Percentiles rank a stretch among this genome's conserved stretches.
Conservation (phyloP, 345 rosid species). For the Syzygium jambos region DNA sequence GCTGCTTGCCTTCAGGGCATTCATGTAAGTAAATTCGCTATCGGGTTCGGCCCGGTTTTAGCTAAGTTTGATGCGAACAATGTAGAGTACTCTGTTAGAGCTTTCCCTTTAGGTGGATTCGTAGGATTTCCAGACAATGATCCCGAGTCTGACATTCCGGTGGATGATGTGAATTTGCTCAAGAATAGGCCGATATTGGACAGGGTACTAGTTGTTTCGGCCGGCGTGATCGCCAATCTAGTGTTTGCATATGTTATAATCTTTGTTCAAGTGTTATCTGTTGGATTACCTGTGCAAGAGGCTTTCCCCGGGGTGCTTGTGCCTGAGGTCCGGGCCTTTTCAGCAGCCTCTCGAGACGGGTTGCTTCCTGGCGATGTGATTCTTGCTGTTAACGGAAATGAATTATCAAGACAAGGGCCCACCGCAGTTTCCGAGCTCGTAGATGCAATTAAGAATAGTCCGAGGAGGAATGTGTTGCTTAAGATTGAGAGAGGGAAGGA, state of each 20-base stretch:
- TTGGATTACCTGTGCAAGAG: conserved; percentile 94
- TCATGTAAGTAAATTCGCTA: conserved; percentile 92
- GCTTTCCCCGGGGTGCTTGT: conserved; percentile 85
- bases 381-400: conserved; percentile 48
- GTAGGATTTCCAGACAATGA: conserved; percentile 98
- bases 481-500: conserved; percentile 46
- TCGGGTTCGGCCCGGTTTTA: conserved; percentile 91
- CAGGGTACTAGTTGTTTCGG: conserved; percentile 74
- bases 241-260: conserved; percentile 73
- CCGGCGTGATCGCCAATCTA: conserved; percentile 85
- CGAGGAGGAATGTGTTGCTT: conserved; percentile 53
- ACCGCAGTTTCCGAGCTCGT: conserved; percentile 65
- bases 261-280: conserved; percentile 70
- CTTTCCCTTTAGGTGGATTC: conserved; percentile 91
- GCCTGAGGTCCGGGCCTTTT: conserved; percentile 73
- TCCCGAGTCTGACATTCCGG: conserved; percentile 79
- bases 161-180: conserved; percentile 70
- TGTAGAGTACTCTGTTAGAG: conserved; percentile 84
- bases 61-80: conserved; percentile 80
- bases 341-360: conserved; percentile 92
- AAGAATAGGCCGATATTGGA: conserved; percentile 88
- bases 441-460: conserved; percentile 53
- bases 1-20: conserved; percentile 95
- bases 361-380: conserved; percentile 82
- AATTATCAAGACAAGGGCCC: conserved; percentile 46